Percentiles rank a stretch among this genome's conserved stretches.
Conservation (phyloP, 106 monocot genomes). For the Chionographis japonica region DNA sequence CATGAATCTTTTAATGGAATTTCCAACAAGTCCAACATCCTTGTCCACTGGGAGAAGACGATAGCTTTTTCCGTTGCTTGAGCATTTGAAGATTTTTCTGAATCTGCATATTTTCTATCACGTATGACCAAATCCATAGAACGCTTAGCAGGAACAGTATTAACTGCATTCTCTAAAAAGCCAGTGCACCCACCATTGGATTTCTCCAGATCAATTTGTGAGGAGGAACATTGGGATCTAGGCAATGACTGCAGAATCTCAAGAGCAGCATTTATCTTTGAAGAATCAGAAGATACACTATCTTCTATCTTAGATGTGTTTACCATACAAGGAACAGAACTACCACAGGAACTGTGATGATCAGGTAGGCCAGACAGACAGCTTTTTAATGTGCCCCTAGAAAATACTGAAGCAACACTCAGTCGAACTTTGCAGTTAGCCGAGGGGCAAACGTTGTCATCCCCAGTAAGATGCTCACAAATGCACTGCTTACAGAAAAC, state of each 20-base stretch:
- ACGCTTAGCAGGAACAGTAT: neutral
- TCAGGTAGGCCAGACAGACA: slow-evolving; percentile 24
- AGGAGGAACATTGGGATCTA: slow-evolving; percentile 14
- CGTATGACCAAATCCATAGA: neutral
- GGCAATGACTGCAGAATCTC: slow-evolving; percentile 77
- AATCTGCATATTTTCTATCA: slow-evolving; percentile 8
- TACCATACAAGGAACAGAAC: slow-evolving; percentile 3
- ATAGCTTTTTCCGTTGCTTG: slow-evolving; percentile 74
- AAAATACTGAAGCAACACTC: slow-evolving; percentile 57
- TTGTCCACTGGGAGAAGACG: slow-evolving; percentile 95
- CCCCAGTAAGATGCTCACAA: slow-evolving; percentile 66
- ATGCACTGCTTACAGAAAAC: slow-evolving; percentile 96
- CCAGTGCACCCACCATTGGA: slow-evolving; percentile 9
- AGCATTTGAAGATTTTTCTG: slow-evolving; percentile 3
- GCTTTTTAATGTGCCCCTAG: slow-evolving; percentile 48
- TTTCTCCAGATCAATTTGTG: neutral
- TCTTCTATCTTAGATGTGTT: slow-evolving; percentile 7
- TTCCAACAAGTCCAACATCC: slow-evolving; percentile 93
- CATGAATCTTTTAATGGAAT: slow-evolving; percentile 46
- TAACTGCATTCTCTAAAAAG: slow-evolving; percentile 13
- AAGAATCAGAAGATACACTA: slow-evolving; percentile 34
- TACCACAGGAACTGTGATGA: neutral
- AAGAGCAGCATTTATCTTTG: slow-evolving; percentile 75
- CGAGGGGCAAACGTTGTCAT: slow-evolving; percentile 60
- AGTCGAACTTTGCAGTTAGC: slow-evolving; percentile 55